Percentiles rank a stretch among this genome's conserved stretches.
These are phyloP conservation scores for Neurospora sp. DNA, from an alignment of 495 filamentous ascomycete genomes.

Conservation along the genomic window DNA sequence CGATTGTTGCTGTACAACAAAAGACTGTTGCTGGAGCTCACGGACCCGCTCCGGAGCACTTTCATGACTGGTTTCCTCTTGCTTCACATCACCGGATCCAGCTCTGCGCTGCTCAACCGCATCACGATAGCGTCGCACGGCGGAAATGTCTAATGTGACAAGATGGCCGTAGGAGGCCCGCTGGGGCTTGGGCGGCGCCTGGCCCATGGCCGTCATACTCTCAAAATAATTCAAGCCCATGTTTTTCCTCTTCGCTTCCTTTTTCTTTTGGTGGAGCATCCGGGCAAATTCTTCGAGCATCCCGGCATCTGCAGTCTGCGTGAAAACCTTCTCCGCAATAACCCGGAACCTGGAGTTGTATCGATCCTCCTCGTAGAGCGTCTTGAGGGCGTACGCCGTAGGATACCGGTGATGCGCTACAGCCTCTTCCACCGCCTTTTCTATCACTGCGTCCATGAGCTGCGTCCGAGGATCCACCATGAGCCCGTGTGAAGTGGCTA, in stretches of 20 bases:
- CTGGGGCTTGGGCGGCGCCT: conserved; percentile 28
- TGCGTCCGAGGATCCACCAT: conserved; percentile 8
- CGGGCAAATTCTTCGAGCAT: conserved; percentile 32
- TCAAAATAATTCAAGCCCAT: conserved; percentile 41
- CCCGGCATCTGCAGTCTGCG: conserved; percentile 34
- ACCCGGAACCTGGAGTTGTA: conserved; percentile 32
- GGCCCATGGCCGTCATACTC: conserved; percentile 20
- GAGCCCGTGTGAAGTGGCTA: conserved; percentile 8
- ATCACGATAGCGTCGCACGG: conserved; percentile 3
- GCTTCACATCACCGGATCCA: neutral
- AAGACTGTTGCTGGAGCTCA: neutral
- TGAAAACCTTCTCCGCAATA: conserved; percentile 38
- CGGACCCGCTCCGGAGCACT: conserved; percentile 4
- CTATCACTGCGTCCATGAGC: conserved; percentile 21
- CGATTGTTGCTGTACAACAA: neutral
- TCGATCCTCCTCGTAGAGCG: conserved; percentile 38
- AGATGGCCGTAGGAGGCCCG: conserved; percentile 33
- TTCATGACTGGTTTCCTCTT: conserved; percentile 26
- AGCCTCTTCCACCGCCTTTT: conserved; percentile 38
- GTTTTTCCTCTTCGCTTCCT: conserved; percentile 36
- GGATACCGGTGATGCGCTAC: conserved; percentile 38
- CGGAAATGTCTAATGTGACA: conserved; percentile 27
- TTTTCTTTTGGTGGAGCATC: conserved; percentile 36
- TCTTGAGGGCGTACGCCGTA: conserved; percentile 45
- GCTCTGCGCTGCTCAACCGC: neutral